Evolutionary conservation across 257 asterid species (phyloP).

Genomic region (Phtheirospermum japonicum): DNA sequence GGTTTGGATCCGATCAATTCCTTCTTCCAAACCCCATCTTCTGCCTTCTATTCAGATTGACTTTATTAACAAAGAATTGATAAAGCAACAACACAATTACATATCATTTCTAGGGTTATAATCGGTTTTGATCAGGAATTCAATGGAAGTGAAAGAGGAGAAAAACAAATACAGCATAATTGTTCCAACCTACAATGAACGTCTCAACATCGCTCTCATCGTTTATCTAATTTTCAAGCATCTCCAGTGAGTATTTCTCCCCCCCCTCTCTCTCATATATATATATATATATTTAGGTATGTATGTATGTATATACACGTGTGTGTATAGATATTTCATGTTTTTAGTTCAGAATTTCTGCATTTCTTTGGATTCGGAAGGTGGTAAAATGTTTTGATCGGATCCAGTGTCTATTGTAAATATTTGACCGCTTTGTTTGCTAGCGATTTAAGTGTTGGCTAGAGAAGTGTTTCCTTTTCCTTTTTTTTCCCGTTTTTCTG

Average conservation of each 20-base stretch:
- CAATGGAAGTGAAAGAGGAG: constrained; percentile 47
- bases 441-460: background rate
- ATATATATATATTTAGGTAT: background rate
- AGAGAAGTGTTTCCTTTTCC: no score
- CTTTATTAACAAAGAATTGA: background rate
- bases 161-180: constrained; percentile 83
- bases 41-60: no score
- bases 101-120: constrained; percentile 30
- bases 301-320: no score
- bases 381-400: background rate
- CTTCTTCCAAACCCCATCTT: no score
- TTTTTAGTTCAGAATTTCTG: no score
- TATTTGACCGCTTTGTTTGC: background rate
- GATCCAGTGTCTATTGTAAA: background rate
- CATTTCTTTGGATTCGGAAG: constrained; percentile 17
- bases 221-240: constrained; percentile 91
- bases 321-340: background rate
- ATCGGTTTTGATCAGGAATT: constrained; percentile 25
- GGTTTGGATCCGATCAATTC: no score
- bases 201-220: constrained; percentile 91
- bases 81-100: constrained; percentile 2
- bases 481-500: no score
- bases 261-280: constrained; percentile 2
- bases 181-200: constrained; percentile 92
- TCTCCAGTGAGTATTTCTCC: constrained; percentile 49